These are phyloP conservation scores for Didymella exigua DNA, from an alignment of 2,329 filamentous ascomycete species.

Conservation along the genomic window DNA sequence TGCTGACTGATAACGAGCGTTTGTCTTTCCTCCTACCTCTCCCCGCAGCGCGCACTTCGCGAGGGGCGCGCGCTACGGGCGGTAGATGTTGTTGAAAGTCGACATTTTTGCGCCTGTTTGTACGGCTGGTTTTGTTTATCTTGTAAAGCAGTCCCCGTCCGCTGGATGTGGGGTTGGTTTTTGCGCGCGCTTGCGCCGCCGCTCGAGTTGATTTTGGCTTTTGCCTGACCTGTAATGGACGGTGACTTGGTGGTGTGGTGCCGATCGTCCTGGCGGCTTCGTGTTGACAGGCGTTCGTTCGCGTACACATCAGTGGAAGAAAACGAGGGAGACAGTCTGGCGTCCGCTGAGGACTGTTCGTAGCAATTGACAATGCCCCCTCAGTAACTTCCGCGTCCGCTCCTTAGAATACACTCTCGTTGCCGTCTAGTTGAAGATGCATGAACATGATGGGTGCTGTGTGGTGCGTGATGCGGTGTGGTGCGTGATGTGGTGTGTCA, in stretches of 20 bases:
- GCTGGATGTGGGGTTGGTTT: constrained; percentile 49
- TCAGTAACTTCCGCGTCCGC: constrained; percentile 14
- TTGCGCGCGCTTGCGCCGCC: constrained; percentile 41
- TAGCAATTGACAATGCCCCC: constrained; percentile 35
- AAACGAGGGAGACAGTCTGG: constrained; percentile 26
- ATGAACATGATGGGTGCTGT: background rate
- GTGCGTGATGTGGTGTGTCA: no score
- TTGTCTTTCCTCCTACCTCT: constrained; percentile 43
- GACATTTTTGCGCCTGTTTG: constrained; percentile 46
- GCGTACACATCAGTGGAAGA: constrained; percentile 19
- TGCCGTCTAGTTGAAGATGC: background rate
- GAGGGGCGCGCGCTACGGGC: constrained; percentile 13
- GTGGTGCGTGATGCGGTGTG: background rate
- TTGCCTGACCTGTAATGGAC: constrained; percentile 34
- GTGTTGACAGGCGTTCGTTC: constrained; percentile 8
- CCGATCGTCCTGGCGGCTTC: constrained; percentile 14
- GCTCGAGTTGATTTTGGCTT: constrained; percentile 42
- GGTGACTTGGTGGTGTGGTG: constrained; percentile 20
- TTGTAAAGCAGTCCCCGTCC: constrained; percentile 46
- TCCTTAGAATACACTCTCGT: constrained; percentile 18
- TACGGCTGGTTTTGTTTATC: constrained; percentile 31
- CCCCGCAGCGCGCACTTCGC: background rate
- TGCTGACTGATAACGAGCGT: constrained; percentile 53
- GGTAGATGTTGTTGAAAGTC: constrained; percentile 37
- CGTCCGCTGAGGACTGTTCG: constrained; percentile 31